These are phyloP conservation scores for Cercospora sp. DNA, from an alignment of 2,329 filamentous ascomycete species.

Conservation along the genomic window DNA sequence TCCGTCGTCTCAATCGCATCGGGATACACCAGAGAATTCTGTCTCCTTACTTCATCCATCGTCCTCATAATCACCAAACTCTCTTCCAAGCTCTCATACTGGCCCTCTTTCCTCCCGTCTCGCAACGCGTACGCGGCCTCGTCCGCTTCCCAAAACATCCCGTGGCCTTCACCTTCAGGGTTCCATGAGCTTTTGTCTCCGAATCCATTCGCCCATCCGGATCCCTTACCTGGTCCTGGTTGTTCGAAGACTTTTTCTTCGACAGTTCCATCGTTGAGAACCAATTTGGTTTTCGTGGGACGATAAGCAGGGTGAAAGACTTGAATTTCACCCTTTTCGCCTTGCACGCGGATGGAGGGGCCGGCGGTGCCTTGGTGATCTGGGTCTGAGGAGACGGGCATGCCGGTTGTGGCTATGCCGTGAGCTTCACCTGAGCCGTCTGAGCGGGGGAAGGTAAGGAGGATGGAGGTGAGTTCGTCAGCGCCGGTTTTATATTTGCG, in stretches of 20 bases:
- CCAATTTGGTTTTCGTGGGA: constrained; percentile 53
- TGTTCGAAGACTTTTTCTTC: constrained; percentile 51
- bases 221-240: constrained; percentile 51
- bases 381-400: constrained; percentile 64
- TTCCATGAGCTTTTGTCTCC: constrained; percentile 39
- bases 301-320: constrained; percentile 71
- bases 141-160: constrained; percentile 89
- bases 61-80: constrained; percentile 82
- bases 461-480: constrained; percentile 76
- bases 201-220: constrained; percentile 52
- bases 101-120: constrained; percentile 76
- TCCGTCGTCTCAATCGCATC: constrained; percentile 64
- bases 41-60: constrained; percentile 68
- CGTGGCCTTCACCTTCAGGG: constrained; percentile 65
- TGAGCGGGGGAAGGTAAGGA: constrained; percentile 69
- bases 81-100: constrained; percentile 69
- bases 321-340: constrained; percentile 78
- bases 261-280: constrained; percentile 47
- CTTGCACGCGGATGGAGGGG: constrained; percentile 76
- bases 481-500: constrained; percentile 72
- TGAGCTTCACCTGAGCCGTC: constrained; percentile 60
- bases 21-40: constrained; percentile 64
- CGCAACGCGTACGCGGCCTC: constrained; percentile 73
- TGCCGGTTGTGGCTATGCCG: constrained; percentile 62
- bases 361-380: constrained; percentile 61